Evolutionary conservation across 2,329 filamentous ascomycete species (phyloP), one percentile per base, ranked within the genome.

Genomic region (Xylaria sp.): DNA sequence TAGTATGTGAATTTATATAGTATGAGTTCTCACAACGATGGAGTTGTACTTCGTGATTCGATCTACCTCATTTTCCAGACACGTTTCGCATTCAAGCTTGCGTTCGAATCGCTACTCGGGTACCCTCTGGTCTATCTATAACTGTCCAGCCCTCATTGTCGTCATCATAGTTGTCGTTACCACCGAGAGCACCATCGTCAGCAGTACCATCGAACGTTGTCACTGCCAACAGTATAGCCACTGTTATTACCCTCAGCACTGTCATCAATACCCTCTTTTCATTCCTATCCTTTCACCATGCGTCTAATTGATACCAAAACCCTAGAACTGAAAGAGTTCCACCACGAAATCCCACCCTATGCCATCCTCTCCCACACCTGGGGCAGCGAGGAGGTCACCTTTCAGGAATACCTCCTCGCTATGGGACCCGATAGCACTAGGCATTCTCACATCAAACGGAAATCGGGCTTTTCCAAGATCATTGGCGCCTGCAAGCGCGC

Each of bases 281-380:
- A 44, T 38, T 13, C 17, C 13, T 1, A 3, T 31, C 3, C 6
- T 9, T 31, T 3, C 62, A 69, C 45, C 20, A 81, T 81, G 79
- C 76, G 77, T 44, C 76, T 81, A 27, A 76, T 81, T 53, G 73
- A 81, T 63, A 73, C 77, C 15, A 69, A 73, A 6, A 81, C 76
- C 22, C 71, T 75, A 45, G 65, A 77, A 59, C 69, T 81, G 27
- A 67, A 75, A 39, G 76, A 78, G 54, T 77, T 79, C 61, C 69
- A 74, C 62, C 71, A 72, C 69, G 2, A 51, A 1, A 10, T 56
- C 3, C 78, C 77, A 0, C 69, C 57, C 2, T 82, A 81, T 54
- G 79, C 79, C 9, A 81, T 81, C 47, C 76, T 82, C 15, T 81
- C 79, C 0, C 80, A 81, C 60, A 78, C 76, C 0, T 81, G 79